Conservation (phyloP, 2,329 filamentous ascomycete species). For the Lecanicillium sp. region DNA sequence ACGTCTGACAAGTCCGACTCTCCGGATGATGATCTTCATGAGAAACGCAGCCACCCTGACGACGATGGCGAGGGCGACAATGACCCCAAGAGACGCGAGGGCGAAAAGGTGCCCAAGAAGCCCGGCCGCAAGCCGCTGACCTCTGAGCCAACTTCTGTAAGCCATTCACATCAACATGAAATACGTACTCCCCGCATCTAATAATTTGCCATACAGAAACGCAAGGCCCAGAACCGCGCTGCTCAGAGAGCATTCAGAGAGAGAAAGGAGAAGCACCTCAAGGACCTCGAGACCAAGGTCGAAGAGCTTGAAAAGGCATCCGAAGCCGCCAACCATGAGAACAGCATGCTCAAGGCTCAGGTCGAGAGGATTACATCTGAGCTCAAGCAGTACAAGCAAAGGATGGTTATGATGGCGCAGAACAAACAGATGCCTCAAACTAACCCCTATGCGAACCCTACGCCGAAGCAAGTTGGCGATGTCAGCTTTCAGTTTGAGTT, state of each 20-base stretch:
- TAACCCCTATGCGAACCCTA: conserved; percentile 36
- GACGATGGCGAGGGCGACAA: conserved; percentile 49
- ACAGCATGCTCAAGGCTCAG: conserved; percentile 74
- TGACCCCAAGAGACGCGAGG: conserved; percentile 67
- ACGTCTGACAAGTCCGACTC: conserved; percentile 50
- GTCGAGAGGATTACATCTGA: conserved; percentile 82
- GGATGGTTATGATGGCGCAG: conserved; percentile 55
- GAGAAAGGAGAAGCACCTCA: conserved; percentile 86
- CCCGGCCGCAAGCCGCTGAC: conserved; percentile 93
- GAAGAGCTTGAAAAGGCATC: conserved; percentile 76
- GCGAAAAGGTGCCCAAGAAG: conserved; percentile 87
- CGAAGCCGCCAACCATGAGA: conserved; percentile 77
- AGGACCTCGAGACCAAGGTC: conserved; percentile 75
- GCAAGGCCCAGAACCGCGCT: conserved; percentile 91
- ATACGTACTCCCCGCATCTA: conserved; percentile 1
- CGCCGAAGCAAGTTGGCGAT: conserved; percentile 57
- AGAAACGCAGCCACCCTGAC: conserved; percentile 69
- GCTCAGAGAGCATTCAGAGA: conserved; percentile 91
- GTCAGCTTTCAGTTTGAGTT: conserved; percentile 95
- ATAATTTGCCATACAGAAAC: conserved; percentile 54
- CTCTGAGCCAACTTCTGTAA: conserved; percentile 90
- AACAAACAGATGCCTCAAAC: conserved; percentile 34
- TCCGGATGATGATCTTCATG: conserved; percentile 47
- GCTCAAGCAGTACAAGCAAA: conserved; percentile 84
- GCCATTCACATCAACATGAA: conserved; percentile 32